Base-by-base conservation (phyloP, 768 basidiomycete species). In the Agaricus sinodeliciosus region DNA sequence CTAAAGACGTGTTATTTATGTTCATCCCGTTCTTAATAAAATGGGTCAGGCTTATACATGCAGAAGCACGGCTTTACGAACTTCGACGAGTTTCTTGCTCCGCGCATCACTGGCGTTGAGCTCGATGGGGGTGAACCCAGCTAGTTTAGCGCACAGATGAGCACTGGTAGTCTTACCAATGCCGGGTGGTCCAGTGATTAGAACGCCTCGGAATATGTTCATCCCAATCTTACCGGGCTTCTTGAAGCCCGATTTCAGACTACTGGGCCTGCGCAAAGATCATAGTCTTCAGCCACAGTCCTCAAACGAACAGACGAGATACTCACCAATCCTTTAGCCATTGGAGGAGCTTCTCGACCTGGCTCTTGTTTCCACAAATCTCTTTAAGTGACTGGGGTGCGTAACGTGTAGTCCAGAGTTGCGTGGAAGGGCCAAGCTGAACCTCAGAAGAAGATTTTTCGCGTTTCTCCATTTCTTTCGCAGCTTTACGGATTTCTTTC, bases 151-250 rank as follows among this genome's bases (percentile, higher is more conserved):
- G 59, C 88, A 87, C 26, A 99, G 64, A 68, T 99, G 96, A 2
- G 95, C 96, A 55, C 87, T 87, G 1, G 94, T 96, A 3, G 96
- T 99, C 72, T 98, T 99, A 19, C 95, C 96, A 48, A 98, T 96
- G 7, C 96, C 96, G 13, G 96, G 96, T 1, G 94, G 82, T 0
- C 96, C 96, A 1, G 90, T 90, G 56, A 98, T 85, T 58, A 99
- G 71, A 1, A 97, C 78, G 4, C 92, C 93, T 19, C 93, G 85
- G 67, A 77, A 95, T 6, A 84, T 69, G 59, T 91, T 91, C 85
- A 88, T 87, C 0, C 81, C 90, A 55, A 80, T 83, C 69, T 94
- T 94, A 0, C 96, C 96, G 1, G 93, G 93, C 61, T 94, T 96
- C 70, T 92, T 97, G 71, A 97, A 98, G 1, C 77, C 80, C 0